Base-by-base conservation (phyloP, 2,329 filamentous ascomycete genomes). In the Ophiostoma quercus region DNA sequence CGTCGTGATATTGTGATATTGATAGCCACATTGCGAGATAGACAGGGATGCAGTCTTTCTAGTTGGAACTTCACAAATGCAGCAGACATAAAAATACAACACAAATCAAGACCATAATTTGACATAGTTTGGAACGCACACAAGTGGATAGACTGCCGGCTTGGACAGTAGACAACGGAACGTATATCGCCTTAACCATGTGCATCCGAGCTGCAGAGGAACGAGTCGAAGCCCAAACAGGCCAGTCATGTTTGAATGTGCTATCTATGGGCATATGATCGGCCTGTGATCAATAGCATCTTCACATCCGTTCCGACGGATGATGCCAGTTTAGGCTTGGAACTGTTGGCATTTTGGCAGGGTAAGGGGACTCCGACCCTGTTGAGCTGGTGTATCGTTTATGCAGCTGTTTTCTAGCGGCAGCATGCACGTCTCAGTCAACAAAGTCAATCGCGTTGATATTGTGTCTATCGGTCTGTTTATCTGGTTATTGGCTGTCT, bases 371-470 rank as follows among this genome's bases (percentile, higher is more conserved):
- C 47, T 54, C n/a, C 7, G 19, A 54, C 47, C 47, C 22, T n/a
- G 47, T 54, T 54, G 47, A 54, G 47, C 47, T 54, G 47, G 47
- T n/a, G 47, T 25, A 43, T 43, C 14, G 41, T 43, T 12, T 54
- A 54, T 54, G 47, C 47, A 54, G 47, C n/a, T 22, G 47, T 54
- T 54, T 54, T 54, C 47, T 54, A 54, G 47, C n/a, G 47, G 47
- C n/a, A 54, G 74, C 73, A 74, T 74, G 47, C n/a, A 54, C 47
- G 14, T 11, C 12, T 54, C 41, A 43, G 41, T 43, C 41, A 43
- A 43, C 41, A 43, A 43, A 54, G 47, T 54, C 47, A 54, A 54
- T 54, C 47, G 14, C 16, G 41, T 43, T 5, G 14, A 43, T 43
- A 5, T 16, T 43, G 5, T 43, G 14, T 43, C 11, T 43, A 16